These are phyloP conservation scores for Hirschioporus abietinus DNA, from an alignment of 768 basidiomycete genomes.

Conservation along the genomic window DNA sequence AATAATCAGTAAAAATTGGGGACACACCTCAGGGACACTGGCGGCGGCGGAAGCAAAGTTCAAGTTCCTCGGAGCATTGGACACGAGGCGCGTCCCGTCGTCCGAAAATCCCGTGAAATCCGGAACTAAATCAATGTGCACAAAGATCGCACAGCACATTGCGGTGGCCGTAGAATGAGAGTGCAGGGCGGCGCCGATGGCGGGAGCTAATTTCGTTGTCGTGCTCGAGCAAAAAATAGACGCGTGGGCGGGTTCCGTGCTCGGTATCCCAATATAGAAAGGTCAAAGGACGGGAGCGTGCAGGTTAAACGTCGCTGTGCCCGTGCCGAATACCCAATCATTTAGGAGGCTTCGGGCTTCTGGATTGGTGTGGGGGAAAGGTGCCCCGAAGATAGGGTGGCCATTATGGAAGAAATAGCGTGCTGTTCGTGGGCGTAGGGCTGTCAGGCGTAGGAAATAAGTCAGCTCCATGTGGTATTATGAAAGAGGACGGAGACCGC, in stretches of 20 bases:
- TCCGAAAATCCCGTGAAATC: background rate
- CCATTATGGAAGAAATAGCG: background rate
- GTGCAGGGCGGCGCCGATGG: background rate
- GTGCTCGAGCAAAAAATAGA: background rate
- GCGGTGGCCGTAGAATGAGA: background rate
- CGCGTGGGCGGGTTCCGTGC: background rate
- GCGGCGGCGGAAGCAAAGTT: background rate
- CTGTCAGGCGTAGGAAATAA: background rate
- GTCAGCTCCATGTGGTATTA: background rate
- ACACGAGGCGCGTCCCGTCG: background rate
- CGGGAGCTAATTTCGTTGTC: background rate
- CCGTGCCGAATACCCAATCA: background rate
- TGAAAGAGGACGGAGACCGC: background rate
- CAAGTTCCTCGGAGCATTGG: background rate
- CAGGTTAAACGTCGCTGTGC: background rate
- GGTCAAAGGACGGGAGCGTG: slow-evolving; percentile 1
- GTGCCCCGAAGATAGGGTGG: no score
- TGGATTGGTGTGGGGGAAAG: background rate
- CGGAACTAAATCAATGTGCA: background rate
- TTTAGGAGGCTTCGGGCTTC: background rate
- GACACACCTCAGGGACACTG: background rate
- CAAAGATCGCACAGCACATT: background rate
- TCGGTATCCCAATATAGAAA: background rate
- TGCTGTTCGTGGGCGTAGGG: background rate
- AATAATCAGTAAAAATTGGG: background rate